Conservation (phyloP, 2,329 filamentous ascomycete species). For the Ophiostoma perfectum region DNA sequence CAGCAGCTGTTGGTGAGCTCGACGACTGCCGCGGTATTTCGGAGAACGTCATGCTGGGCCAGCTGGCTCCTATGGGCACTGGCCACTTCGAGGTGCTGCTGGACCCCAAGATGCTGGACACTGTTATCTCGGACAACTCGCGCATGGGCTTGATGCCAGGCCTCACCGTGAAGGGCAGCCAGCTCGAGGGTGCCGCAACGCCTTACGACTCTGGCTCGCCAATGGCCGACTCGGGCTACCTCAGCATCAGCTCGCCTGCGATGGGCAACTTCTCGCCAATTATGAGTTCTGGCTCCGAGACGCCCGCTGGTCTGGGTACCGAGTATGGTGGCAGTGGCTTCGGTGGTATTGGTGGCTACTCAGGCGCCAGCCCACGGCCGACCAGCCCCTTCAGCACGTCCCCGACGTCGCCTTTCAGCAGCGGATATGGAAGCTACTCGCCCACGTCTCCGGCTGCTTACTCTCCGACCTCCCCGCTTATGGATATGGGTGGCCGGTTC, state of each 20-base stretch:
- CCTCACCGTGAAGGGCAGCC: conserved; percentile 68
- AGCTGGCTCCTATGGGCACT: conserved; percentile 94
- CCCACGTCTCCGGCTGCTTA: conserved; percentile 72
- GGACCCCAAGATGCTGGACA: conserved; percentile 92
- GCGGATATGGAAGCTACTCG: conserved; percentile 58
- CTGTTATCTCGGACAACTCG: conserved; percentile 87
- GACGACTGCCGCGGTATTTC: conserved; percentile 98
- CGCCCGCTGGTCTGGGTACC: conserved; percentile 59
- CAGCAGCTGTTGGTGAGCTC: conserved; percentile 86
- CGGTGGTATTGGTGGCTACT: conserved; percentile 46
- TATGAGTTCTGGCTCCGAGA: conserved; percentile 66
- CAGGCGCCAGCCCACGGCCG: conserved; percentile 60
- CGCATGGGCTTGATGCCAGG: conserved; percentile 76
- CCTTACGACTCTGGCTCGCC: conserved; percentile 88
- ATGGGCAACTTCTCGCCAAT: conserved; percentile 71
- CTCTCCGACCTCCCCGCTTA: conserved; percentile 69
- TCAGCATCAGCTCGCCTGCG: conserved; percentile 58
- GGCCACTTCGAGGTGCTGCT: conserved; percentile 92
- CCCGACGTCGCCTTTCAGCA: conserved; percentile 59
- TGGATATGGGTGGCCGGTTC: conserved; percentile 49
- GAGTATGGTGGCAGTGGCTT: conserved; percentile 52
- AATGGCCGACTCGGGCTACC: conserved; percentile 61
- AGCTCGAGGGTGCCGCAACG: conserved; percentile 78
- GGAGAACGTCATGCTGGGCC: conserved; percentile 97
- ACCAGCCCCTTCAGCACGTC: conserved; percentile 74